Evolutionary conservation across 192 early-diverging fungal genomes (phyloP), one percentile per base, ranked within the genome.

Genomic region (Neocallimastix lanati): DNA sequence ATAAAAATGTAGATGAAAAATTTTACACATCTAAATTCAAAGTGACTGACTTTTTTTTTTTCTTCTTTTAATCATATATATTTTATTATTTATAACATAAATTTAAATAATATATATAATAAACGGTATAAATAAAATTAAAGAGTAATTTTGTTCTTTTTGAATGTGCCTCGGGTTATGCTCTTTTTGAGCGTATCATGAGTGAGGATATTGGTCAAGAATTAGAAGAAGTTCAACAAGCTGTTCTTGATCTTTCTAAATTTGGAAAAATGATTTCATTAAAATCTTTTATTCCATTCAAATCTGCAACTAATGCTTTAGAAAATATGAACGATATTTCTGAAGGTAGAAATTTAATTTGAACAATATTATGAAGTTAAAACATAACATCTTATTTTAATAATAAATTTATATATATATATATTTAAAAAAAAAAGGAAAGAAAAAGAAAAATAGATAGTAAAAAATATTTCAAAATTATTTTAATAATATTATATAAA

Each of bases 321-420:
- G 96, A 98, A 85, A 99, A 98, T 87, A 93, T 94, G 79, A 98
- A 96, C 87, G 96, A 98, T 83, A 92, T 99, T 28, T 97, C 96
- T 78, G 98, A 99, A 91, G 98, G 95, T 94, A 84, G 30, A 80
- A 28, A 50, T 79, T 50, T 67, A 79, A 40, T 76, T 35, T 79
- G n/a, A n/a, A n/a, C n/a, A n/a, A n/a, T 35, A 76, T 33, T 80
- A 18, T 78, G 76, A 16, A 36, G 37, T 4, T 28, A 76, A 33
- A 79, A 77, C 36, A 79, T 33, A 30, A 76, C 58, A 12, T 83
- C 36, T 12, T 77, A 33, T 3, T 33, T 33, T 6, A 6, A 33
- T 6, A 33, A 33, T 33, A 33, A 11, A 33, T 33, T 33, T 33
- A 33, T 33, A 11, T 33, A 33, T 33, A 33, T 6, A 33, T n/a